Evolutionary conservation across 345 rosid genomes (phyloP).

Genomic region (Camelina hispida): DNA sequence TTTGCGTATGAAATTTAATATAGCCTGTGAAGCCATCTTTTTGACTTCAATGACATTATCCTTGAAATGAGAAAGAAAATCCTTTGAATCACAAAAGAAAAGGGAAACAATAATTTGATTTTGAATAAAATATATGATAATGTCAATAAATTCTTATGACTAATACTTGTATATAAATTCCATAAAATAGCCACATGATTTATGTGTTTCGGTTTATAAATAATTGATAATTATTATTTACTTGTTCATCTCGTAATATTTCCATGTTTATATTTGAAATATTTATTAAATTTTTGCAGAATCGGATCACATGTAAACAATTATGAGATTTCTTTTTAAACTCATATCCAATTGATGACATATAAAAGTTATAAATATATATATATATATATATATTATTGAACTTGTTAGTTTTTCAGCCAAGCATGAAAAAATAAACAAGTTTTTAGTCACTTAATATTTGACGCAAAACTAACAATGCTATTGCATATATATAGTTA

Average conservation of each 20-base stretch:
- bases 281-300: too few relatives aligned
- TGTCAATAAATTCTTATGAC: background rate
- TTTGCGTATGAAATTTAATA: background rate
- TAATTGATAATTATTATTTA: background rate
- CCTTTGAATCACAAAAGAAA: background rate
- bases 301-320: background rate
- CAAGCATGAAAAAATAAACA: too few relatives aligned
- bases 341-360: too few relatives aligned
- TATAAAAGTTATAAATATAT: too few relatives aligned
- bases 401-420: too few relatives aligned
- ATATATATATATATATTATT: too few relatives aligned
- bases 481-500: too few relatives aligned
- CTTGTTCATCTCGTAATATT: background rate
- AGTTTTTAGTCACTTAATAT: too few relatives aligned
- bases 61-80: constrained; percentile 16
- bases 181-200: background rate
- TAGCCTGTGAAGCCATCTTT: background rate
- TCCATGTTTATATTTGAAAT: background rate
- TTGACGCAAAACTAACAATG: too few relatives aligned
- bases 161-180: background rate
- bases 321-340: too few relatives aligned
- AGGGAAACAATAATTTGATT: background rate
- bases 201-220: background rate
- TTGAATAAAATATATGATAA: background rate
- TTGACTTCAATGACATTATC: background rate